Percentiles rank a stretch among this genome's conserved stretches.
These are phyloP conservation scores for Cicer judaicum DNA, from an alignment of 306 rosid genomes.

Conservation along the genomic window DNA sequence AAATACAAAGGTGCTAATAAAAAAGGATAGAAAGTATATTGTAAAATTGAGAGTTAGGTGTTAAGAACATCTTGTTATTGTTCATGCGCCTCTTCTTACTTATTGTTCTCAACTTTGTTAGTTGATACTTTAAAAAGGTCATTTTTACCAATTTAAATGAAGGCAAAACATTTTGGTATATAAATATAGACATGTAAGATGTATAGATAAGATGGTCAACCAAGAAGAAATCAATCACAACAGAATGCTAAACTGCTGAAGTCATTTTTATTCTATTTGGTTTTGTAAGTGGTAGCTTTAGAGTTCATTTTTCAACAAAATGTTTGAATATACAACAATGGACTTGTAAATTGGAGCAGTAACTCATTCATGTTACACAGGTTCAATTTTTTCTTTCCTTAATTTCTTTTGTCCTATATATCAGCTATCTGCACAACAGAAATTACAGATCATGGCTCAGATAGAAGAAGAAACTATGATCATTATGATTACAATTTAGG, in stretches of 20 bases:
- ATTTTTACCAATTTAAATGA: too few species aligned
- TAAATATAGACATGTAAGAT: background rate
- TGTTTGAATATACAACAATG: slow-evolving; percentile 39
- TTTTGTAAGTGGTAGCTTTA: background rate
- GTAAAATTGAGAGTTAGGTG: background rate
- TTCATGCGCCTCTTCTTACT: background rate
- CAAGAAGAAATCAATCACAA: background rate
- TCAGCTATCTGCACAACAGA: slow-evolving; percentile 27
- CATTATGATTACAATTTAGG: slow-evolving; percentile 23
- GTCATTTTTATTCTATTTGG: slow-evolving; percentile 1
- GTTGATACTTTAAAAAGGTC: too few species aligned
- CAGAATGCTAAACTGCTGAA: background rate
- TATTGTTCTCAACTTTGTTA: background rate
- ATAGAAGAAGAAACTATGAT: slow-evolving; percentile 22
- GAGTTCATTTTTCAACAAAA: background rate
- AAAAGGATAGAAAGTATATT: too few species aligned
- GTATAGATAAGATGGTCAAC: background rate
- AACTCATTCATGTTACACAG: slow-evolving; percentile 20
- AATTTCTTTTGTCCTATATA: slow-evolving; percentile 13
- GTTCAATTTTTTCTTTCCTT: slow-evolving; percentile 13
- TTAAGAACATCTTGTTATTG: background rate
- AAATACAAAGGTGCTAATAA: too few species aligned
- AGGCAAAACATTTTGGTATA: background rate
- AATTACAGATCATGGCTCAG: slow-evolving; percentile 35
- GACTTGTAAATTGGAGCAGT: slow-evolving; percentile 23